Evolutionary conservation across 768 basidiomycete species (phyloP).

Genomic region (Boletus rubescentipes): DNA sequence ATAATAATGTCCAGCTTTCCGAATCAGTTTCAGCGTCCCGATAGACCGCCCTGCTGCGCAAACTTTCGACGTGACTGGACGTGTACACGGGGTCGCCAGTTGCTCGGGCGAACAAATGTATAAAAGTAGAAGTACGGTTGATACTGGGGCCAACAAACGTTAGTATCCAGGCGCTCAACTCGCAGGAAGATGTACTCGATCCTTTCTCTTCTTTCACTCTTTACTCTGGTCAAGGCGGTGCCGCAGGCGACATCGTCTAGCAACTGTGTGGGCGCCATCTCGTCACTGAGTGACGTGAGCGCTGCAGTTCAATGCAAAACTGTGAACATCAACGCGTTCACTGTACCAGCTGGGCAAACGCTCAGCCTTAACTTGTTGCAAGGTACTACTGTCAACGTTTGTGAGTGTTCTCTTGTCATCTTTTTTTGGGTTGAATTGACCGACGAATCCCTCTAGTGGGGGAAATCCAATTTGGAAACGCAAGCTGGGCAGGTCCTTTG

Average conservation of each 20-base stretch:
- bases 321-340: conserved; percentile 56
- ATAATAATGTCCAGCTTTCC: too few species aligned
- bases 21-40: neutral
- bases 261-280: conserved; percentile 52
- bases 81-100: neutral
- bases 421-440: neutral
- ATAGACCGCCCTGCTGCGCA: neutral
- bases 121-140: neutral
- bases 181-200: conserved; percentile 7
- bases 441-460: conserved; percentile 41
- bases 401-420: conserved; percentile 35
- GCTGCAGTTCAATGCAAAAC: conserved; percentile 55
- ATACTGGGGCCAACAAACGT: neutral
- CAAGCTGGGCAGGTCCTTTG: conserved; percentile 53
- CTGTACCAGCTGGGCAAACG: conserved; percentile 52
- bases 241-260: conserved; percentile 12
- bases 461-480: conserved; percentile 54
- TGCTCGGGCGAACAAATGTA: neutral
- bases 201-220: conserved; percentile 17
- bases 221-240: conserved; percentile 13
- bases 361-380: conserved; percentile 45
- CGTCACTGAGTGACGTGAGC: conserved; percentile 49
- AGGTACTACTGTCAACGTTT: conserved; percentile 58
- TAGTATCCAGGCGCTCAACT: neutral
- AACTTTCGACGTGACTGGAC: neutral